Percentiles rank a stretch among this genome's conserved stretches.
These are phyloP conservation scores for Mucor mucedo DNA, from an alignment of 371 early-diverging fungal species.

Conservation along the genomic window DNA sequence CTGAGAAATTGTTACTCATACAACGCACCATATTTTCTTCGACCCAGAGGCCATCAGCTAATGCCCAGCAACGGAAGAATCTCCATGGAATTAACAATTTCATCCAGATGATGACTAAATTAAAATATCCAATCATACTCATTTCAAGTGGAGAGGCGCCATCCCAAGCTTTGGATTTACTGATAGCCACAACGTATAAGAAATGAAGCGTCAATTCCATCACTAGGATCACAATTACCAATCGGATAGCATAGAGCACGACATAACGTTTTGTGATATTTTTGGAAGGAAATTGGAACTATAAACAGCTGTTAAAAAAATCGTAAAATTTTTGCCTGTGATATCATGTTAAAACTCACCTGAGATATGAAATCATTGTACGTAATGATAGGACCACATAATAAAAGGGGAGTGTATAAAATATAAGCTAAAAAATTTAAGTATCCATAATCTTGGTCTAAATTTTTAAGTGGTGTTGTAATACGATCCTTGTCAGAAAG, in stretches of 20 bases:
- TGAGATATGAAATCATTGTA: slow-evolving; percentile 91
- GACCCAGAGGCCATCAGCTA: slow-evolving; percentile 83
- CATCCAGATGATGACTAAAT: slow-evolving; percentile 89
- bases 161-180: slow-evolving; percentile 80
- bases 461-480: slow-evolving; percentile 47
- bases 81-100: slow-evolving; percentile 92
- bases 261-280: slow-evolving; percentile 45
- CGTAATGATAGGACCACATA: slow-evolving; percentile 95
- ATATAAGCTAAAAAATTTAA: slow-evolving; percentile 79
- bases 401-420: slow-evolving; percentile 88
- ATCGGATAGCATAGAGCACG: slow-evolving; percentile 53
- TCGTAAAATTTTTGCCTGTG: not conserved
- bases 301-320: not conserved
- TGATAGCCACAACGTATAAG: slow-evolving; percentile 86
- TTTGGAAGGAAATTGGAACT: slow-evolving; percentile 58
- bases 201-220: slow-evolving; percentile 88
- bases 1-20: slow-evolving; percentile 91
- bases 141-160: slow-evolving; percentile 76
- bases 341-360: slow-evolving; percentile 40
- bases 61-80: slow-evolving; percentile 92
- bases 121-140: slow-evolving; percentile 81
- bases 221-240: slow-evolving; percentile 56
- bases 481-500: slow-evolving; percentile 67
- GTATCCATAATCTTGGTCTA: slow-evolving; percentile 71
- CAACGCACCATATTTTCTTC: slow-evolving; percentile 94